phyloP scores from a whole-genome alignment of 192 early-diverging fungal genomes.

The Backusella westeae region DNA sequence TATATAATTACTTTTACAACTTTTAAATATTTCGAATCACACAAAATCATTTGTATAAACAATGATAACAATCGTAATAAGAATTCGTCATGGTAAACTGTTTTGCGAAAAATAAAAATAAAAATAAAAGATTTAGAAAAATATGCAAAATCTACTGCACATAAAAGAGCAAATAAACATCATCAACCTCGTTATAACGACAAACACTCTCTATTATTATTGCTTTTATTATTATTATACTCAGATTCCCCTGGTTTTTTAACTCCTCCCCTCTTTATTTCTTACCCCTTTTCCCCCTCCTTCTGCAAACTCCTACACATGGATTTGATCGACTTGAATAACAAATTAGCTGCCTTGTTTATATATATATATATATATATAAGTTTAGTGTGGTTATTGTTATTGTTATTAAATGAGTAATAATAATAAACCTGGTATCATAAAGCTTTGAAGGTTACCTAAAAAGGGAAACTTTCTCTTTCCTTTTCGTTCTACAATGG shows the following conservation, averaged over 20 bases:
- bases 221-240: not conserved
- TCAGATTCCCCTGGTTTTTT: not conserved
- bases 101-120: not conserved
- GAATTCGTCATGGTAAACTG: not conserved
- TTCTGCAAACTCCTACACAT: slow-evolving; percentile 5
- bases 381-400: not conserved
- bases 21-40: not conserved
- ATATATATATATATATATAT: not conserved
- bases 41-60: not conserved
- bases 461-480: not conserved
- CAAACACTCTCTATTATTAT: not conserved
- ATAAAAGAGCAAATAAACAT: not conserved
- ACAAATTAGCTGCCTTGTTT: not conserved
- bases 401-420: not conserved
- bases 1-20: not conserved
- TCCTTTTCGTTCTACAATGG: not conserved
- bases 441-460: not conserved
- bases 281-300: not conserved
- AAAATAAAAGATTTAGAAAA: not conserved
- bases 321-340: not conserved
- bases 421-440: not conserved
- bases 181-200: not conserved
- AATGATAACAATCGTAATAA: slow-evolving; percentile 3
- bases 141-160: not conserved
- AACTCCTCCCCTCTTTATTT: not conserved